A percentile compares a stretch with the other conserved stretches of the same genome.
Conservation (phyloP, 2,329 filamentous ascomycete genomes). For the Plectosphaerella sp. region DNA sequence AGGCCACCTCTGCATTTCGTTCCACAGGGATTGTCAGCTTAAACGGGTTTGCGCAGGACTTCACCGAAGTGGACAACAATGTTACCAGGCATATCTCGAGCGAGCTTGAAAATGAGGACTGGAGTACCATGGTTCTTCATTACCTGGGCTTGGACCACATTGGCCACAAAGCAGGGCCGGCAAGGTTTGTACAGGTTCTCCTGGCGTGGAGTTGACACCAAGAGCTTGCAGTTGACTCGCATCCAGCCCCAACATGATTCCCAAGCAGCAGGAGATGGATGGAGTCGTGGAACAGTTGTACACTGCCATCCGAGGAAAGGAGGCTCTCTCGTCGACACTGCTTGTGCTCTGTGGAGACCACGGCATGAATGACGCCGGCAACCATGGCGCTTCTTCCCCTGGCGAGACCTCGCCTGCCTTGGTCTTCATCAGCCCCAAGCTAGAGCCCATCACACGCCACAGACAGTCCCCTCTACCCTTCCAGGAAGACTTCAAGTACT, state of each 20-base stretch:
- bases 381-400: slow-evolving; percentile 89
- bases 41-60: slow-evolving; percentile 60
- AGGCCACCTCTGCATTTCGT: slow-evolving; percentile 33
- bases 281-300: slow-evolving; percentile 73
- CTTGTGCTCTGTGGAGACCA: slow-evolving; percentile 90
- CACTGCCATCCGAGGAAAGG: slow-evolving; percentile 63
- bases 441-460: slow-evolving; percentile 50
- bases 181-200: slow-evolving; percentile 47
- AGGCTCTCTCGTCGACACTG: slow-evolving; percentile 72
- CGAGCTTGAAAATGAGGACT: slow-evolving; percentile 75
- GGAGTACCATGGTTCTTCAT: slow-evolving; percentile 91
- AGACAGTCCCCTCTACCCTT: slow-evolving; percentile 51
- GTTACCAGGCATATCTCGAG: slow-evolving; percentile 83
- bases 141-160: slow-evolving; percentile 97
- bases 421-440: slow-evolving; percentile 83
- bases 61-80: slow-evolving; percentile 96
- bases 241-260: slow-evolving; percentile 79
- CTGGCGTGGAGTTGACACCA: slow-evolving; percentile 9
- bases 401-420: slow-evolving; percentile 93
- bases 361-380: slow-evolving; percentile 99
- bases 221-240: not conserved
- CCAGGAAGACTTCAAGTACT: slow-evolving; percentile 74
- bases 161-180: slow-evolving; percentile 89
- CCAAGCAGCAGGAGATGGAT: slow-evolving; percentile 95
- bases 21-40: slow-evolving; percentile 16